Evolutionary conservation across 768 basidiomycete species (phyloP), one percentile per base, ranked within the genome.

Genomic region (Coprinopsis cinerea): DNA sequence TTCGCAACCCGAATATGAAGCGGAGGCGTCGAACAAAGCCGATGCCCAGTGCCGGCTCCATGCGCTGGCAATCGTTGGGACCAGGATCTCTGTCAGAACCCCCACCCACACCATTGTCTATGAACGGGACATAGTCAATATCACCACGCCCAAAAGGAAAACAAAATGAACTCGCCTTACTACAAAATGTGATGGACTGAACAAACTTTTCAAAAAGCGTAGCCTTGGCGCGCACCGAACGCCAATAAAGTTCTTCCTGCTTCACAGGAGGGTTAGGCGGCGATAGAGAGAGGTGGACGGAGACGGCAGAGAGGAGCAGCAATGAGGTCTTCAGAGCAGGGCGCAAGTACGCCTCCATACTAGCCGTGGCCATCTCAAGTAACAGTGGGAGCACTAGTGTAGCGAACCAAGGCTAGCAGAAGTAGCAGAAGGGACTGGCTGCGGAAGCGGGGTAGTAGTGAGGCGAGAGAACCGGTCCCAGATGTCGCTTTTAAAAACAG

Each of bases 221-320:
- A 36, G 64, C 54, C 15, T 59, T 64, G 20, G 48, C 51, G 22
- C 52, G 43, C 17, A 23, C 41, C 4, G 41, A 24, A 11, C 15
- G 26, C n/a, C 41, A 60, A 44, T 62, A 64, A 37, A 64, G 61
- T 54, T 70, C 67, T 9, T 66, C 56, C 22, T 53, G 56, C 49
- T 65, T 64, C 15, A 68, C 64, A 0, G 71, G 67, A 18, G 67
- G 68, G 40, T 72, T 71, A 17, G 71, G 68, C 4, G 71, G 68
- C 1, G 68, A 69, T 13, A 71, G 57, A 1, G 69, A 71, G 25
- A 65, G 40, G 43, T 72, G 67, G 10, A 70, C 68, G 6, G 66
- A 64, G 20, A 57, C 41, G 6, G 63, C 69, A 14, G 67, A 66
- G 45, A 60, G 46, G 39, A 66, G 52, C 34, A 65, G 62, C 3